A percentile compares a stretch with the other conserved stretches of the same genome.
Evolutionary conservation across 352 stramenopile genomes (phyloP).

Genomic region (Blastocystis sp.): DNA sequence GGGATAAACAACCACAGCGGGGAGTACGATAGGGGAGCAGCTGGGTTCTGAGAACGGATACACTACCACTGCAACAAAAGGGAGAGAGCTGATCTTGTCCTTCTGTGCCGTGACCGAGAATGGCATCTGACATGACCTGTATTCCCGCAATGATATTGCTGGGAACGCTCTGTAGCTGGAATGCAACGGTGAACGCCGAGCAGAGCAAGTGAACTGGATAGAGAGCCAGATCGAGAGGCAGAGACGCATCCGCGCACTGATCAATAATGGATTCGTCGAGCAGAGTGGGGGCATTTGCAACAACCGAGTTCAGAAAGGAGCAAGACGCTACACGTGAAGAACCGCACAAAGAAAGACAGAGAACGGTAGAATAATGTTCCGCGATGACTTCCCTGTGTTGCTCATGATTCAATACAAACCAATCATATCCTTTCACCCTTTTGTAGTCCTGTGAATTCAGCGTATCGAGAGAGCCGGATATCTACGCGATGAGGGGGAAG

Average conservation of each 20-base stretch:
- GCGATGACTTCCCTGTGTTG: neutral
- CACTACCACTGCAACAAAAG: slow-evolving; percentile 2
- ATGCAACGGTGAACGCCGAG: neutral
- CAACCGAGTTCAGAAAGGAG: slow-evolving; percentile 37
- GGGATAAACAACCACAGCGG: neutral
- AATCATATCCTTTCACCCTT: slow-evolving; percentile 59
- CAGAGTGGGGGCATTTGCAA: neutral
- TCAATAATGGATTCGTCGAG: neutral
- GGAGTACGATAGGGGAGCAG: neutral
- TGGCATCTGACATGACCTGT: slow-evolving; percentile 5
- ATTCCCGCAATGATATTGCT: slow-evolving; percentile 14
- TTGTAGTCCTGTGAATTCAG: slow-evolving; percentile 37
- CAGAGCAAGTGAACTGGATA: slow-evolving; percentile 37
- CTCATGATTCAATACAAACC: slow-evolving; percentile 61
- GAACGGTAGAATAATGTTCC: slow-evolving; percentile 50
- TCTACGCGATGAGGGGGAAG: neutral
- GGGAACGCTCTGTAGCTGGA: slow-evolving; percentile 29
- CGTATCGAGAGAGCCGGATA: neutral
- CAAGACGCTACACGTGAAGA: slow-evolving; percentile 6
- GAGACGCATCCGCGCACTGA: neutral
- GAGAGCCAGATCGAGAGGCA: neutral
- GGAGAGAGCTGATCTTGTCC: neutral
- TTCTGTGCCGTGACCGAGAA: neutral
- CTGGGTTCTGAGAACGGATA: neutral
- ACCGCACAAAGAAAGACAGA: neutral